Conservation (phyloP, 177 flowering plant species). For the Vitis hybrid region DNA sequence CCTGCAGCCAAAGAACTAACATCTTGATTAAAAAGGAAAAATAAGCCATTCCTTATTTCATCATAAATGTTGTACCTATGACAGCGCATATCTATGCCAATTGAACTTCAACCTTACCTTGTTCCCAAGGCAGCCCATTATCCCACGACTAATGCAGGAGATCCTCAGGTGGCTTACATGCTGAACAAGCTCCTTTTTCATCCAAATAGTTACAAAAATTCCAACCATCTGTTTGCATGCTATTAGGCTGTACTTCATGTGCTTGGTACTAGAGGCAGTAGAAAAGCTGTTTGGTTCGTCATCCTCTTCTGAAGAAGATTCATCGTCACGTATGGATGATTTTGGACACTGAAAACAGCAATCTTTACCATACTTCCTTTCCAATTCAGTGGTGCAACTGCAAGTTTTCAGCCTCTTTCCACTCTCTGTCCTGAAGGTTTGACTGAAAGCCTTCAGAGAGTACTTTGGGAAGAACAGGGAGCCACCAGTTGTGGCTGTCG, state of each 20-base stretch:
- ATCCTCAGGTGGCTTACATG: conserved; percentile 65
- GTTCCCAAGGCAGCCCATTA: conserved; percentile 81
- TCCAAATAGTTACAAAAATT: conserved; percentile 74
- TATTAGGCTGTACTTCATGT: conserved; percentile 55
- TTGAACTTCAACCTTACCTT: conserved; percentile 41
- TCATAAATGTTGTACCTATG: not conserved
- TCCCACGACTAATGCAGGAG: conserved; percentile 63
- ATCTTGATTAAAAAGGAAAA: not conserved
- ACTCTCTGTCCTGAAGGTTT: conserved; percentile 51
- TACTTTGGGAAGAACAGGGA: conserved; percentile 56
- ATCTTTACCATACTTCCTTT: conserved; percentile 48
- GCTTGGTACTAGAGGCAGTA: conserved; percentile 10
- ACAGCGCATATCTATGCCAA: not conserved
- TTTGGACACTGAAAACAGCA: conserved; percentile 57
- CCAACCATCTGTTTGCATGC: conserved; percentile 87
- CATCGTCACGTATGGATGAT: conserved; percentile 32
- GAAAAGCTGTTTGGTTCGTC: conserved; percentile 37
- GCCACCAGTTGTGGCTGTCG: conserved; percentile 16
- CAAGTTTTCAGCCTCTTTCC: conserved; percentile 54
- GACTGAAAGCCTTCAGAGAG: conserved; percentile 58
- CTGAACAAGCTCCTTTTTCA: conserved; percentile 59
- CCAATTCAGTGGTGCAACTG: conserved; percentile 47
- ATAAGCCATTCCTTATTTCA: not conserved
- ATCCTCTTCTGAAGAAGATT: conserved; percentile 60
- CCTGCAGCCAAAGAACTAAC: conserved; percentile 36